phyloP scores from a whole-genome alignment of 768 basidiomycete genomes.

The Antrodiella citrinella region DNA sequence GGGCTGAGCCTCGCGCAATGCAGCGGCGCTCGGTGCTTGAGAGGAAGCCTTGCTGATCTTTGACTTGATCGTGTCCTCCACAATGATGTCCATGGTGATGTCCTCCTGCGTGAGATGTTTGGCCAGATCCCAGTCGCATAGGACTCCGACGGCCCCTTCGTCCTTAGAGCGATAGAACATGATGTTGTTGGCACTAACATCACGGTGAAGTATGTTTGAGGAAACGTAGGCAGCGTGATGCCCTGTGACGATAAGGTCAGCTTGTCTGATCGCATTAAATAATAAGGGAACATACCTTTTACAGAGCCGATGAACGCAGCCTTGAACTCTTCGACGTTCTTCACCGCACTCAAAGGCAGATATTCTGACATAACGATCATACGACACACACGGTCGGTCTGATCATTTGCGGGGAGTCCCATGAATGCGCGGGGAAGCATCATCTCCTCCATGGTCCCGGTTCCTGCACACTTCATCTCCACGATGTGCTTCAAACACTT shows the following conservation, averaged over 20 bases:
- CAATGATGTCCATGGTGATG: not conserved
- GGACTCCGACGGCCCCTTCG: conserved; percentile 1
- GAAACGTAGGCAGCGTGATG: conserved; percentile 9
- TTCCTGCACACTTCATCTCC: not conserved
- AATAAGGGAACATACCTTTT: not conserved
- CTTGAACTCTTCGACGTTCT: not conserved
- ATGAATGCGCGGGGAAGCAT: not conserved
- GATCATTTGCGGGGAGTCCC: not conserved
- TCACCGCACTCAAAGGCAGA: not conserved
- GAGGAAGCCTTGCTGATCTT: no score
- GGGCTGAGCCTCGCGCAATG: not conserved
- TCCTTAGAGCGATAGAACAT: no score
- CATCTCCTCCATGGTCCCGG: not conserved
- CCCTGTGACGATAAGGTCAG: conserved; percentile 4
- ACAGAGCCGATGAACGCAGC: not conserved
- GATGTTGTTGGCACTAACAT: conserved; percentile 14
- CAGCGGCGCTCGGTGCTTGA: not conserved
- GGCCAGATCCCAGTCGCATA: conserved; percentile 6
- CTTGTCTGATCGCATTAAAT: not conserved
- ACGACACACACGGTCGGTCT: not conserved
- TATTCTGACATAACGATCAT: not conserved
- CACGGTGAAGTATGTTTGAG: no score
- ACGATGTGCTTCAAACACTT: not conserved
- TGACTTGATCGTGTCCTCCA: not conserved
- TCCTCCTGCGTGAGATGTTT: not conserved